Base-by-base conservation (phyloP, 306 rosid genomes). In the Bauhinia variegata region DNA sequence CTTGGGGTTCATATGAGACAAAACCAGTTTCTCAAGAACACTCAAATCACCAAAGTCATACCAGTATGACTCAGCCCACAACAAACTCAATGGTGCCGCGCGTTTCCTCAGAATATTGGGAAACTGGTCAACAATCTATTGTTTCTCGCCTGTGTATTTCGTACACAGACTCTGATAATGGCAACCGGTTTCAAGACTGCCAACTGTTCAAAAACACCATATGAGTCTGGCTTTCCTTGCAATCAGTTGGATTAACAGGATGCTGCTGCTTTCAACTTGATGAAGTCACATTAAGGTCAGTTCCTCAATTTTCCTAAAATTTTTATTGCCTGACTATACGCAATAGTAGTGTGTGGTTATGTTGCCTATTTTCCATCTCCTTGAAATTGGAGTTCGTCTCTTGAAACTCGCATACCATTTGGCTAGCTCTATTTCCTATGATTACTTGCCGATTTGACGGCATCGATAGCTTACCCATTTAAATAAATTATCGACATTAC, bases 41-140 rank as follows among this genome's bases (percentile, higher is more conserved):
- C 59, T 41, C 73, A 56, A 79, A 63, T 60, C 59, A 60, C 38
- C 31, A 50, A 8, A 52, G 37, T 11, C 67, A 56, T 32, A 37
- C 63, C 60, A 56, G 51, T 12, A 33, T 50, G 15, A 67, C 80
- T 49, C 91, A 72, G 49, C 70, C 81, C 8, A 16, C 32, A 3
- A 54, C 76, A 72, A 76, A 76, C 13, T 19, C 72, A 37, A 60
- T 70, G 65, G 41, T 68, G 55, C 87, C 73, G 15, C 73, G 67
- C 47, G 50, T 78, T 32, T 76, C 95, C 12, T 72, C 91, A 8
- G 84, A 75, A 15, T 75, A 50, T 71, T 85, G 91, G 91, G 75
- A 68, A 65, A 58, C 65, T 38, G 63, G 70, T 58, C 88, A 82
- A n/a, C 81, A 63, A 15, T 56, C 66, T 38, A 51, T 54, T 5